A percentile compares a stretch with the other conserved stretches of the same genome.
These are phyloP conservation scores for Irineochytrium annulatum DNA, from an alignment of 192 early-diverging fungal genomes.

Conservation along the genomic window DNA sequence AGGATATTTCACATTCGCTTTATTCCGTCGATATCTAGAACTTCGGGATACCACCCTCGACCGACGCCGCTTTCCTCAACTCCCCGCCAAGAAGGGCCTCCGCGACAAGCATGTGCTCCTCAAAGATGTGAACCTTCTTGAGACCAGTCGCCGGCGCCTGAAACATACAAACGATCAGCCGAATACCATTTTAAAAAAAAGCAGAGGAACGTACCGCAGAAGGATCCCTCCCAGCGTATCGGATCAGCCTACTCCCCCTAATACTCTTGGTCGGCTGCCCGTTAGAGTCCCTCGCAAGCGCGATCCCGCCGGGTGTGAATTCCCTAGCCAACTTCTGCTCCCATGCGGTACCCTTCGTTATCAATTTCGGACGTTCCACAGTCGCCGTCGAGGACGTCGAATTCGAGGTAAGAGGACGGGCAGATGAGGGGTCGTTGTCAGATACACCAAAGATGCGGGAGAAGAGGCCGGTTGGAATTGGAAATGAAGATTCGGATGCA, in stretches of 20 bases:
- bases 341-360: conserved; percentile 36
- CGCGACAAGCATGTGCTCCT: conserved; percentile 46
- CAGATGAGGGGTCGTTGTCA: not conserved
- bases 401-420: not conserved
- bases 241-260: conserved; percentile 45
- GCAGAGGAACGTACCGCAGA: conserved; percentile 50
- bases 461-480: no score
- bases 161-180: not conserved
- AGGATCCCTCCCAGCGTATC: conserved; percentile 83
- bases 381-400: not conserved
- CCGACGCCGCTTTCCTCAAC: conserved; percentile 33
- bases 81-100: conserved; percentile 51
- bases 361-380: not conserved
- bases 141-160: conserved; percentile 70
- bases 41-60: conserved; percentile 45
- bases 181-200: conserved; percentile 6
- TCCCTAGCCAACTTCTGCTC: conserved; percentile 18
- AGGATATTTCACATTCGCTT: not conserved
- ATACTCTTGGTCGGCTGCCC: conserved; percentile 30
- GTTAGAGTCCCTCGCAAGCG: conserved; percentile 31
- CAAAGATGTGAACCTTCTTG: conserved; percentile 83
- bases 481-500: not conserved
- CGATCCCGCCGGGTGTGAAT: conserved; percentile 43
- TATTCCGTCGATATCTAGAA: conserved; percentile 13
- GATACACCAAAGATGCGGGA: not conserved